phyloP scores from a whole-genome alignment of 768 basidiomycete species.

The Macrolepiota fuliginosa region DNA sequence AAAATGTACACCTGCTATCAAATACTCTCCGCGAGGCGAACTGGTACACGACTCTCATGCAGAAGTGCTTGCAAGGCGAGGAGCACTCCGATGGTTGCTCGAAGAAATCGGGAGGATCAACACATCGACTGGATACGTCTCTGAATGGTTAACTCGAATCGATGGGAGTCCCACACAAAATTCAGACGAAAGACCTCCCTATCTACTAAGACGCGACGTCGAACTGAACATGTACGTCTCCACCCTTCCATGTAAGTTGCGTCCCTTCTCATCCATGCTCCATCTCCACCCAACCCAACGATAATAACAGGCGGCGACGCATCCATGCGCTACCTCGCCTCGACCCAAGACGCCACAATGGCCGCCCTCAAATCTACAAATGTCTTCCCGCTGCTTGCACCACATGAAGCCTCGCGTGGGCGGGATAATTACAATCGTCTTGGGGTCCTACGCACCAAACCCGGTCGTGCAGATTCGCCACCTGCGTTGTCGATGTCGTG shows the following conservation, averaged over 20 bases:
- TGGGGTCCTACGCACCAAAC: conserved; percentile 88
- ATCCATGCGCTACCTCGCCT: conserved; percentile 75
- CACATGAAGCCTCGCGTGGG: conserved; percentile 58
- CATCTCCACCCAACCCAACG: neutral
- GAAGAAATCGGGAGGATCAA: conserved; percentile 55
- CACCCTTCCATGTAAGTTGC: conserved; percentile 45
- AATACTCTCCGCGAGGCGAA: conserved; percentile 69
- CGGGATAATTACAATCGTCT: conserved; percentile 74
- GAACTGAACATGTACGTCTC: conserved; percentile 72
- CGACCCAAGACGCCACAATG: conserved; percentile 70
- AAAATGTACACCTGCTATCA: conserved; percentile 72
- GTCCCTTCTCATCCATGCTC: neutral
- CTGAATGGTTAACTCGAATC: conserved; percentile 23
- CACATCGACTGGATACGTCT: conserved; percentile 26
- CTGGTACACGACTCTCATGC: conserved; percentile 88
- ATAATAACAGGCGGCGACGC: conserved; percentile 75
- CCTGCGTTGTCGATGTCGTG: conserved; percentile 87
- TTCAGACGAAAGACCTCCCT: conserved; percentile 29
- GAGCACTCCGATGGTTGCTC: conserved; percentile 75
- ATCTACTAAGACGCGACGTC: conserved; percentile 43
- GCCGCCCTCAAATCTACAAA: conserved; percentile 63
- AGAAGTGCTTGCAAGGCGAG: conserved; percentile 85
- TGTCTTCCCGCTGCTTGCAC: conserved; percentile 29
- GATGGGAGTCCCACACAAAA: conserved; percentile 7
- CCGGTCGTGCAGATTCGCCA: conserved; percentile 87